These are phyloP conservation scores for Metschnikowia lochheadii DNA, from an alignment of 805 yeast species.

Conservation along the genomic window DNA sequence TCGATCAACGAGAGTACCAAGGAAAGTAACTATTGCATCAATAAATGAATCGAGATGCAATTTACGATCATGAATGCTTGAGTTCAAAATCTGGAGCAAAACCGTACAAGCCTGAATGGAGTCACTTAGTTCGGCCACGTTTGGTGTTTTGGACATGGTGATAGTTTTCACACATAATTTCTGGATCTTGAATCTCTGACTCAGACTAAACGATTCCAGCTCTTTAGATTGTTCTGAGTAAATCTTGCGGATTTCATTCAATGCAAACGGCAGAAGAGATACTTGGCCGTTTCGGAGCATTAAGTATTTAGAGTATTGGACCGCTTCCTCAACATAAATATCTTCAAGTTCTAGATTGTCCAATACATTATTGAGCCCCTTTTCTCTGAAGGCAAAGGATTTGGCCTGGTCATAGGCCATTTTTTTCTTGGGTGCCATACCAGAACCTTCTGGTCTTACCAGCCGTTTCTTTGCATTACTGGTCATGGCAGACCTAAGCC, in stretches of 20 bases:
- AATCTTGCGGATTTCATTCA: slow-evolving; percentile 1
- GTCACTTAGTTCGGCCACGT: slow-evolving; percentile 17
- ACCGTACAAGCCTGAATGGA: slow-evolving; percentile 33
- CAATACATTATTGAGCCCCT: neutral
- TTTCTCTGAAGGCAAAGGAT: neutral
- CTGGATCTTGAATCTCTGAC: slow-evolving; percentile 20
- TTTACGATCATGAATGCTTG: slow-evolving; percentile 38
- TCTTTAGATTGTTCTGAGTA: slow-evolving; percentile 3
- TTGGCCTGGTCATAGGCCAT: neutral
- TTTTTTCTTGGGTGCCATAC: neutral
- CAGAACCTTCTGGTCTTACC: neutral
- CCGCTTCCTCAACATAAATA: neutral
- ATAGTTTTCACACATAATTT: slow-evolving; percentile 26
- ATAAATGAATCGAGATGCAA: slow-evolving; percentile 46
- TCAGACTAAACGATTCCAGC: slow-evolving; percentile 21
- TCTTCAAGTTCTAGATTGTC: neutral
- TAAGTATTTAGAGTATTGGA: neutral
- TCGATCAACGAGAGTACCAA: slow-evolving; percentile 32
- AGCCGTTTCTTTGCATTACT: neutral
- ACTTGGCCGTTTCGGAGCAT: neutral
- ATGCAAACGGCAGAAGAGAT: slow-evolving; percentile 4
- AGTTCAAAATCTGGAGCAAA: slow-evolving; percentile 39
- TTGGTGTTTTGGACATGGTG: slow-evolving; percentile 14
- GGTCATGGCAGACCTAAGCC: neutral
- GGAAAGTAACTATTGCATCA: slow-evolving; percentile 35